phyloP scores from a whole-genome alignment of 1,139 yeast species.

The Meyerozyma carpophila region DNA sequence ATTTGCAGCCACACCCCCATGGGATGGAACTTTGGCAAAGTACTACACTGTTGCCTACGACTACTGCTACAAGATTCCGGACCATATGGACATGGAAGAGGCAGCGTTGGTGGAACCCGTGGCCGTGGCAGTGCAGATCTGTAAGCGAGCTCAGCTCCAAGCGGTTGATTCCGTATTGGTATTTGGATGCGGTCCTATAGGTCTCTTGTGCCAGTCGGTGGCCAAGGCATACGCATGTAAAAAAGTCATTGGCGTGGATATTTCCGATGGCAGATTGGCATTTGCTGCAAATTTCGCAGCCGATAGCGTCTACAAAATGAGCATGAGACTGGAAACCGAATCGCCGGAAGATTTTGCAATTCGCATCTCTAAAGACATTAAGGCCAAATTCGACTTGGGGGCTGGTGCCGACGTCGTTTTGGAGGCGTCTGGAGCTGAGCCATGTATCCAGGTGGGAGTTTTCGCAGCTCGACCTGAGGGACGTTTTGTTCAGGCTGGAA shows the following conservation, averaged over 20 bases:
- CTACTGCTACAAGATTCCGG: conserved; percentile 3
- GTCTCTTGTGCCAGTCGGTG: neutral
- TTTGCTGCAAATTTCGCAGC: conserved; percentile 2
- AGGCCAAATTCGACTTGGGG: neutral
- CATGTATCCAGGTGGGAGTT: conserved; percentile 2
- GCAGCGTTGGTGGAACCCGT: conserved; percentile 2
- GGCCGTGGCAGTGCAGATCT: conserved; percentile 1
- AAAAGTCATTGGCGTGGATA: neutral
- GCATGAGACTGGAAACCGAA: neutral
- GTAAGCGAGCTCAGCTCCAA: conserved; percentile 1
- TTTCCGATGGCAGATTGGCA: conserved; percentile 1
- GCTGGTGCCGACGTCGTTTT: conserved; percentile 1
- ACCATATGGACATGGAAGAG: conserved; percentile 1
- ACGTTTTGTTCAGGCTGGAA: conserved; percentile 1
- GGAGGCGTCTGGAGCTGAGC: conserved; percentile 3
- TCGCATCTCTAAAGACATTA: neutral
- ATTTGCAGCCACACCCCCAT: conserved; percentile 23
- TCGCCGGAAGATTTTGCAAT: neutral
- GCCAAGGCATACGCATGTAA: conserved; percentile 1
- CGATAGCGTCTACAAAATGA: conserved; percentile 2
- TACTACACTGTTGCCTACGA: conserved; percentile 1
- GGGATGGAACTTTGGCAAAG: conserved; percentile 26
- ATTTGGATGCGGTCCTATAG: conserved; percentile 3
- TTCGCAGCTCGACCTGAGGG: neutral
- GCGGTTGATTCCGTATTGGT: neutral